phyloP scores from a whole-genome alignment of 805 yeast genomes.

The Limtongozyma cylindracea region DNA sequence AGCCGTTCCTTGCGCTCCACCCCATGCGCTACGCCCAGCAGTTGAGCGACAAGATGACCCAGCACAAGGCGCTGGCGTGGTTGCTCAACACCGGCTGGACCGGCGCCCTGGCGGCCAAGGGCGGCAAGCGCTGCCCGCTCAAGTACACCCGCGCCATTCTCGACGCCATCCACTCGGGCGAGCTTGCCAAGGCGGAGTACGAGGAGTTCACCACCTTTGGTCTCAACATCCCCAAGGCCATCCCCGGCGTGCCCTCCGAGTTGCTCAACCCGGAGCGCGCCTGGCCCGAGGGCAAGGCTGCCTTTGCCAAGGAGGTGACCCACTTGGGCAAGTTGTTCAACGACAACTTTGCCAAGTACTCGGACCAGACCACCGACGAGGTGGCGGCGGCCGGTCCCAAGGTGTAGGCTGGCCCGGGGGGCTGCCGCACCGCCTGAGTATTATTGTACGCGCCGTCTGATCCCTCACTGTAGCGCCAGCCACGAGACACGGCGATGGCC shows the following conservation, averaged over 20 bases:
- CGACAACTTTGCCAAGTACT: conserved; percentile 71
- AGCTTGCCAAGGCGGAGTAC: conserved; percentile 52
- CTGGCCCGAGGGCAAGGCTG: conserved; percentile 28
- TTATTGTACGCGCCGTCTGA: no score
- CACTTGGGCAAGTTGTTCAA: conserved; percentile 55
- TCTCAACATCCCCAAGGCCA: conserved; percentile 62
- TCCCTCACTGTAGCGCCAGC: no score
- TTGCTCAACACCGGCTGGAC: conserved; percentile 97
- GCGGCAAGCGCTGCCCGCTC: conserved; percentile 94
- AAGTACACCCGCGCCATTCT: conserved; percentile 93
- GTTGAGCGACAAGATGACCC: conserved; percentile 74
- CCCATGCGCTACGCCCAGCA: conserved; percentile 97
- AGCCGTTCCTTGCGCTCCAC: conserved; percentile 93
- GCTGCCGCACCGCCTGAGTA: no score
- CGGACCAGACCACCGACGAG: conserved; percentile 60
- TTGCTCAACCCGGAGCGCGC: conserved; percentile 68
- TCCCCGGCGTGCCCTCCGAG: conserved; percentile 63
- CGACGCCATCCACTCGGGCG: conserved; percentile 86
- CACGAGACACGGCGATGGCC: no score
- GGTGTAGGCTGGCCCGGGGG: no score
- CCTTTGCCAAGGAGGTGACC: conserved; percentile 15
- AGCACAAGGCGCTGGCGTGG: conserved; percentile 87
- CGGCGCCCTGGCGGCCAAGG: conserved; percentile 75
- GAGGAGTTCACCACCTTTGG: conserved; percentile 75
- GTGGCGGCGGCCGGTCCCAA: conserved; percentile 92